These are phyloP conservation scores for Rhodotorula sp. DNA, from an alignment of 1,284 basidiomycete genomes.

Conservation along the genomic window DNA sequence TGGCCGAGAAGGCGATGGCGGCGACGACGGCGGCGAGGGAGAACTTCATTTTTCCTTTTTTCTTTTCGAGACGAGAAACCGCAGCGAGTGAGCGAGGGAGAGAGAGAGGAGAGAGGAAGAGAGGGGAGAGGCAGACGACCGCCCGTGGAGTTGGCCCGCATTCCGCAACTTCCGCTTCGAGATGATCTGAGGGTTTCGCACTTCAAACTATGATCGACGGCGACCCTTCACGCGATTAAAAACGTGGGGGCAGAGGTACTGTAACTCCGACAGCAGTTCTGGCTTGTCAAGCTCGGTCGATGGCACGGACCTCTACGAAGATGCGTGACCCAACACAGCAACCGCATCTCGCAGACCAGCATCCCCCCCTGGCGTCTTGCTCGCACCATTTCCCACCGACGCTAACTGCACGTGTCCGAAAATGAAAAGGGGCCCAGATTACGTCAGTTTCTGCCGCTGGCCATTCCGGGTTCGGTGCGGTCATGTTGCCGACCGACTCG, in stretches of 20 bases:
- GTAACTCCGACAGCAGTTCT: background rate
- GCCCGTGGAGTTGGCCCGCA: background rate
- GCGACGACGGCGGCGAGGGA: background rate
- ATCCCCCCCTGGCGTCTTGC: background rate
- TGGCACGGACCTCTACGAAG: too few species aligned
- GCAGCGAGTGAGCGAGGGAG: background rate
- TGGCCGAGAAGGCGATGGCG: background rate
- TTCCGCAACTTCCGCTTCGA: background rate
- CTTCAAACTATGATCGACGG: background rate
- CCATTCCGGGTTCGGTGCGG: too few species aligned
- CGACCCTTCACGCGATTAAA: background rate
- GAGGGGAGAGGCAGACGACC: background rate
- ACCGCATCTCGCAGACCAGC: too few species aligned
- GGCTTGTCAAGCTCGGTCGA: too few species aligned
- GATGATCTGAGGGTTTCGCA: background rate
- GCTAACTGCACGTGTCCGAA: background rate
- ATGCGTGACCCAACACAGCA: too few species aligned
- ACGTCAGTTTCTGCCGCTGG: background rate
- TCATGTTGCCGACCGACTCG: too few species aligned
- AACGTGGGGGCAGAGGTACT: too few species aligned
- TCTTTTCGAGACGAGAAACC: background rate
- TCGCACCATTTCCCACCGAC: background rate
- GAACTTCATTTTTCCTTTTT: constrained; percentile 1
- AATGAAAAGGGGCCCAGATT: background rate
- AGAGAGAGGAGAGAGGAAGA: background rate